A percentile compares a stretch with the other conserved stretches of the same genome.
Conservation (phyloP, 306 rosid genomes). For the Lathyrus tuberosus region DNA sequence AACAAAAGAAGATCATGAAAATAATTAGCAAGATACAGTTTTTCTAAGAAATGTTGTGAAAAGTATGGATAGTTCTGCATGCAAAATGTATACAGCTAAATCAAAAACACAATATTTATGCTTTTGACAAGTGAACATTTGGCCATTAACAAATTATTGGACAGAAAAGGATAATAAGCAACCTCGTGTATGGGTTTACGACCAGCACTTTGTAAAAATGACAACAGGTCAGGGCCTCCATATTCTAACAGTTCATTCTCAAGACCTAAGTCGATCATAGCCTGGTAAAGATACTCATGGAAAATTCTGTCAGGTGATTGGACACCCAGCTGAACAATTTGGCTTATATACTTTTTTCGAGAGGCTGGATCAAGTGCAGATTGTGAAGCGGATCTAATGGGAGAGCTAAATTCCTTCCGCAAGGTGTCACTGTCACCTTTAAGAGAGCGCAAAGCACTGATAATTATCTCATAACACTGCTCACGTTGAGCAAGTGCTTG, state of each 20-base stretch:
- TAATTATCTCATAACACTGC: slow-evolving; percentile 90
- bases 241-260: slow-evolving; percentile 89
- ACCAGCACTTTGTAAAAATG: slow-evolving; percentile 87
- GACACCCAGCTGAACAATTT: slow-evolving; percentile 94
- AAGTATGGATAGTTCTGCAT: slow-evolving; percentile 7
- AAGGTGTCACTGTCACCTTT: slow-evolving; percentile 69
- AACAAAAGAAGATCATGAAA: slow-evolving; percentile 36
- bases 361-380: slow-evolving; percentile 78
- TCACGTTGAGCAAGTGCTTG: slow-evolving; percentile 78
- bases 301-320: slow-evolving; percentile 90
- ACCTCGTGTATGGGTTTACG: slow-evolving; percentile 81
- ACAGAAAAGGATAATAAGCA: slow-evolving; percentile 36
- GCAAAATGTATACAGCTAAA: slow-evolving; percentile 32
- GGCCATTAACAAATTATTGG: slow-evolving; percentile 29
- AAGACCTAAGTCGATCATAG: slow-evolving; percentile 95
- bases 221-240: slow-evolving; percentile 95
- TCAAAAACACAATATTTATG: slow-evolving; percentile 10
- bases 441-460: slow-evolving; percentile 77
- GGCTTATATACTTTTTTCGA: slow-evolving; percentile 73
- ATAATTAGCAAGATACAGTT: slow-evolving; percentile 26
- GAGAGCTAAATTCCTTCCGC: slow-evolving; percentile 82
- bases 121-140: slow-evolving; percentile 31
- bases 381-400: slow-evolving; percentile 63
- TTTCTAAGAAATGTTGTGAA: slow-evolving; percentile 7
- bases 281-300: slow-evolving; percentile 82